phyloP scores from a whole-genome alignment of 768 basidiomycete species.

The Fomitopsis serialis region DNA sequence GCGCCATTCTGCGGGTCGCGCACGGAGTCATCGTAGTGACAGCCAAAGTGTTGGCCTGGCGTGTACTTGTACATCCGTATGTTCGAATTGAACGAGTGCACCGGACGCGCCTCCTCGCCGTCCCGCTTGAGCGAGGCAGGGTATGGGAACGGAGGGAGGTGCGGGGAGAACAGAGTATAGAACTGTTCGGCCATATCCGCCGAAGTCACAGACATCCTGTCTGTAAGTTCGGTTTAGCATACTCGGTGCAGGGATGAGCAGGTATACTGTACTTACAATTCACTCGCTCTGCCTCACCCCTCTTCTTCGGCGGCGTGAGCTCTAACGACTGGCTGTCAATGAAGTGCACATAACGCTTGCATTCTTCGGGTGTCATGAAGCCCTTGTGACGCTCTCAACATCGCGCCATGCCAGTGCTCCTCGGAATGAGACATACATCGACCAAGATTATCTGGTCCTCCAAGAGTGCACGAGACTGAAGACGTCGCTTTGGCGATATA shows the following conservation, averaged over 20 bases:
- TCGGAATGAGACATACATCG: conserved; percentile 38
- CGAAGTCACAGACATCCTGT: conserved; percentile 58
- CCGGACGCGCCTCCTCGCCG: conserved; percentile 27
- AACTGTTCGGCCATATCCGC: conserved; percentile 51
- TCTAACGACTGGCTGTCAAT: conserved; percentile 57
- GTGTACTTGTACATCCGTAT: conserved; percentile 71
- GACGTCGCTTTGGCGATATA: conserved; percentile 37
- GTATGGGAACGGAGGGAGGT: conserved; percentile 52
- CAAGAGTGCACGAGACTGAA: conserved; percentile 43
- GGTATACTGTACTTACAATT: conserved; percentile 43
- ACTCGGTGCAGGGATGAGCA: not conserved
- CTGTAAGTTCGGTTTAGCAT: conserved; percentile 26
- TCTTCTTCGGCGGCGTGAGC: conserved; percentile 65
- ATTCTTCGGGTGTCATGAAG: conserved; percentile 54
- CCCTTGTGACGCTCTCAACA: conserved; percentile 30
- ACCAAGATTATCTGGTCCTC: conserved; percentile 63
- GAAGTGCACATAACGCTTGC: conserved; percentile 53
- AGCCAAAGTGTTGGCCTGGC: conserved; percentile 60
- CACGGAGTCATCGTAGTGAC: conserved; percentile 73
- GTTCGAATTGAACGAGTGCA: conserved; percentile 66
- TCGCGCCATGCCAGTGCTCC: not conserved
- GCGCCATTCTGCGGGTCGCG: conserved; percentile 52
- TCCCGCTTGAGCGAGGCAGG: conserved; percentile 26
- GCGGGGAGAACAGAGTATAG: conserved; percentile 43
- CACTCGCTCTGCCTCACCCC: conserved; percentile 65